phyloP scores from a whole-genome alignment of 805 yeast species.

The Candida incommunis region DNA sequence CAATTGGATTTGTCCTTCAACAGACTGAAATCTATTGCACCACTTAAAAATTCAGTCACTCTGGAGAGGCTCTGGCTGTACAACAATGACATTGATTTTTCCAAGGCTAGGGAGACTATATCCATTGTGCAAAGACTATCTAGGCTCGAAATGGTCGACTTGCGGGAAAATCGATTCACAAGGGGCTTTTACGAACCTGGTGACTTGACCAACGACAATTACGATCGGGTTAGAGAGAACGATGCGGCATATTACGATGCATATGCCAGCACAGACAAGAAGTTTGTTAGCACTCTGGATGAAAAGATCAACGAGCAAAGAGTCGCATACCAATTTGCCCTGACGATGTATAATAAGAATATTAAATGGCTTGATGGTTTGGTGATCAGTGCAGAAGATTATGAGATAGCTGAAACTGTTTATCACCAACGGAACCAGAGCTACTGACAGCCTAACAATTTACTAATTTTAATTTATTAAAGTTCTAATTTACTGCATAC shows the following conservation, averaged over 20 bases:
- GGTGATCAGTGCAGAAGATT: neutral
- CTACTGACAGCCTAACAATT: too few relatives aligned
- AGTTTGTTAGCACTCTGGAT: neutral
- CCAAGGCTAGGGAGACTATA: neutral
- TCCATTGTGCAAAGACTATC: neutral
- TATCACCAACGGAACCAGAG: too few relatives aligned
- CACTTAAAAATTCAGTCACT: neutral
- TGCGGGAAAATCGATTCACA: neutral
- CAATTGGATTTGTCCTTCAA: neutral
- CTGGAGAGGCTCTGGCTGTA: neutral
- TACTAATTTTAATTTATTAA: too few relatives aligned
- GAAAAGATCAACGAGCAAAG: neutral
- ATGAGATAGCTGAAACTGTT: neutral
- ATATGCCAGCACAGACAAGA: neutral
- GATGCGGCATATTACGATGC: neutral
- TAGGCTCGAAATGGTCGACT: neutral
- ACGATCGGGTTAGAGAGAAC: neutral
- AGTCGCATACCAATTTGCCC: neutral
- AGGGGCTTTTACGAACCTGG: neutral
- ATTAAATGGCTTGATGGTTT: neutral
- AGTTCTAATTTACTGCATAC: too few relatives aligned
- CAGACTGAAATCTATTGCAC: neutral
- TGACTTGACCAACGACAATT: neutral
- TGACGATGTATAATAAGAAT: neutral
- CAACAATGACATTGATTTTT: neutral